Conservation (phyloP, 208 protist genomes). For the Crithidia thermophila region DNA sequence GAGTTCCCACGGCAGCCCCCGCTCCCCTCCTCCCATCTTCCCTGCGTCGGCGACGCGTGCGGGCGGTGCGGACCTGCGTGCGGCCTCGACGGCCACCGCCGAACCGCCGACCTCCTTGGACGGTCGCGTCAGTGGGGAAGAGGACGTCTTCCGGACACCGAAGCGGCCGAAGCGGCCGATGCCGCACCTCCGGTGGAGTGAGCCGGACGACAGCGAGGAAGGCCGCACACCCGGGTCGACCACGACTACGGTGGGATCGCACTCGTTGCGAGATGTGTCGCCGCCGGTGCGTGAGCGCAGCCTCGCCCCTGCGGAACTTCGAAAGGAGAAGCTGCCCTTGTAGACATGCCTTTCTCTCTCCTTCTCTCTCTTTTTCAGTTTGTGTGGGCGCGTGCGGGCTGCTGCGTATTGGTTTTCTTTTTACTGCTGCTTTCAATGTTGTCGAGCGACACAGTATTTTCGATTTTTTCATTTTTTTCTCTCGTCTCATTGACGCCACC, state of each 20-base stretch:
- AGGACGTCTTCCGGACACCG: neutral
- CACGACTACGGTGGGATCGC: slow-evolving; percentile 14
- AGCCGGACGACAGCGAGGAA: slow-evolving; percentile 19
- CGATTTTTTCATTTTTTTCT: neutral
- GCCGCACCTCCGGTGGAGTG: slow-evolving; percentile 22
- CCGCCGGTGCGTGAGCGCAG: slow-evolving; percentile 57
- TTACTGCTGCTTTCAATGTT: neutral
- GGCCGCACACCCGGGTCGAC: slow-evolving; percentile 15
- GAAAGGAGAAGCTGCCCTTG: slow-evolving; percentile 9
- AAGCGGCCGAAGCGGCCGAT: slow-evolving; percentile 1
- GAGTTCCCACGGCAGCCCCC: slow-evolving; percentile 8
- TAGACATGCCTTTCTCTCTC: neutral
- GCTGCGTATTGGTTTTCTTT: neutral
- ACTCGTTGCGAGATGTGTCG: slow-evolving; percentile 38
- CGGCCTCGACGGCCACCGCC: slow-evolving; percentile 6
- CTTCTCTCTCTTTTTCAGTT: slow-evolving; percentile 3
- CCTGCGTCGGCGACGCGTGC: neutral
- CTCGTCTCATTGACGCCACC: too few relatives aligned
- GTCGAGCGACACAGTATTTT: neutral
- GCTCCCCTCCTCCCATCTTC: neutral
- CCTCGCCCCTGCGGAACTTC: slow-evolving; percentile 50
- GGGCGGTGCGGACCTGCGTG: too few relatives aligned
- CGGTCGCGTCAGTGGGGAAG: slow-evolving; percentile 2
- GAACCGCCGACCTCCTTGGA: neutral
- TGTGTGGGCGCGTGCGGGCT: neutral